Percentiles rank a stretch among this genome's conserved stretches.
Evolutionary conservation across 805 yeast genomes (phyloP).

Genomic region (Hagleromyces aurorensis): DNA sequence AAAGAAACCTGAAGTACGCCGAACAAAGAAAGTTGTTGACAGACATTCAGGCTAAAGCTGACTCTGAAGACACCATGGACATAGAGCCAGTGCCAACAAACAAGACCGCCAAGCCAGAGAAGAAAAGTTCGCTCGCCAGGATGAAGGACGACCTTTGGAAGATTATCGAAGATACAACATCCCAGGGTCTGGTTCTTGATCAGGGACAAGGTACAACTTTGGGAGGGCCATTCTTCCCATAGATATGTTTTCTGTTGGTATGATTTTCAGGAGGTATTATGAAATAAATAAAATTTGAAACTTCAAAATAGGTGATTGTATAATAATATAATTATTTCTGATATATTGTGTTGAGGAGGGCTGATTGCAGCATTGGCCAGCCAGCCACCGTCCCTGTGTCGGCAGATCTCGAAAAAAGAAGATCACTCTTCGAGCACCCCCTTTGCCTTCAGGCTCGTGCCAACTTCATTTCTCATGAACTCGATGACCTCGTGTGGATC

Average conservation of each 20-base stretch:
- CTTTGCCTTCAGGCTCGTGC: slow-evolving; percentile 37
- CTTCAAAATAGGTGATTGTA: no score
- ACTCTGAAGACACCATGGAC: slow-evolving; percentile 39
- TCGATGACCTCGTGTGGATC: slow-evolving; percentile 71
- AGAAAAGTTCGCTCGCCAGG: slow-evolving; percentile 32
- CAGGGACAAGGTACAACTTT: slow-evolving; percentile 75
- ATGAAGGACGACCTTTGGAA: slow-evolving; percentile 66
- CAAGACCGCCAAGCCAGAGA: slow-evolving; percentile 19
- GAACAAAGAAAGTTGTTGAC: slow-evolving; percentile 47
- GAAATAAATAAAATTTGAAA: no score
- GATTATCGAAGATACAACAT: slow-evolving; percentile 52
- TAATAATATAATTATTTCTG: no score
- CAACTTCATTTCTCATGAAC: slow-evolving; percentile 57
- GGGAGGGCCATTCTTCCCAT: slow-evolving; percentile 61
- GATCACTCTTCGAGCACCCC: no score
- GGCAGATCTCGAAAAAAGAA: no score
- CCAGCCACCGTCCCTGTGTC: no score
- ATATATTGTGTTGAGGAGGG: no score
- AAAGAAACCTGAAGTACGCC: slow-evolving; percentile 68
- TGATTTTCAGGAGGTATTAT: no score
- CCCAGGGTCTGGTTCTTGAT: slow-evolving; percentile 37
- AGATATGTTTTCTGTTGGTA: no score
- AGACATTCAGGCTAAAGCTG: slow-evolving; percentile 43
- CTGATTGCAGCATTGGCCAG: no score
- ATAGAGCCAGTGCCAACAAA: slow-evolving; percentile 27